phyloP scores from a whole-genome alignment of 2,329 filamentous ascomycete genomes.

The Orbilia quercus region DNA sequence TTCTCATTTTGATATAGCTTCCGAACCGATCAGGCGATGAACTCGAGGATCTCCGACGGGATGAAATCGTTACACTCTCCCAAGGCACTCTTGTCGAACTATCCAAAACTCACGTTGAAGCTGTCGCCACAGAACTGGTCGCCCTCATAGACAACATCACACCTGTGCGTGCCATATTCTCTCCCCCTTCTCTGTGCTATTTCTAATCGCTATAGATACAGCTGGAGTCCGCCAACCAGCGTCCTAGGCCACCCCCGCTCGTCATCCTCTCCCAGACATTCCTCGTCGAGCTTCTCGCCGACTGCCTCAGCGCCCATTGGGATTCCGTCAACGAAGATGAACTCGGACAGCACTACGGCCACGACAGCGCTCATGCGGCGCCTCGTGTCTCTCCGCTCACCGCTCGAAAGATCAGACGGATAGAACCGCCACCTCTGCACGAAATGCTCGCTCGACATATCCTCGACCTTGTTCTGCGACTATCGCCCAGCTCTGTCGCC shows the following conservation, averaged over 20 bases:
- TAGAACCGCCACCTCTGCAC: slow-evolving; percentile 59
- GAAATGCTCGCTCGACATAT: slow-evolving; percentile 59
- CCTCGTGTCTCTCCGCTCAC: slow-evolving; percentile 51
- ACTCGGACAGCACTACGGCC: slow-evolving; percentile 61
- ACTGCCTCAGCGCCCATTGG: slow-evolving; percentile 75
- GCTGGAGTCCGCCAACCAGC: slow-evolving; percentile 35
- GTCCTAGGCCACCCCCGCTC: slow-evolving; percentile 43
- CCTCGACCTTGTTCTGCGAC: slow-evolving; percentile 58
- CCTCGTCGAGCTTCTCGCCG: slow-evolving; percentile 72
- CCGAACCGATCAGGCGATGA: slow-evolving; percentile 60
- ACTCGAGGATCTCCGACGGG: slow-evolving; percentile 59
- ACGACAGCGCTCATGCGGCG: slow-evolving; percentile 17
- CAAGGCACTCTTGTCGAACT: slow-evolving; percentile 59
- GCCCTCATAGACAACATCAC: slow-evolving; percentile 60
- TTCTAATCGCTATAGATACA: slow-evolving; percentile 30
- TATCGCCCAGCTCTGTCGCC: slow-evolving; percentile 56
- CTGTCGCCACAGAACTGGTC: slow-evolving; percentile 59
- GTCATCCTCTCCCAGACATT: slow-evolving; percentile 74
- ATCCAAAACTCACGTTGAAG: slow-evolving; percentile 59
- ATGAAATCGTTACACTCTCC: slow-evolving; percentile 60
- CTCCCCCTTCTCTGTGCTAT: neutral
- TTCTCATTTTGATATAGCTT: slow-evolving; percentile 55
- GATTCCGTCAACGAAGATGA: slow-evolving; percentile 69
- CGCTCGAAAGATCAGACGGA: slow-evolving; percentile 53
- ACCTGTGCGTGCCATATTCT: slow-evolving; percentile 54